Evolutionary conservation across 176 grass and related monocot genomes (phyloP), one percentile per base, ranked within the genome.

Genomic region (Carex littledalei): DNA sequence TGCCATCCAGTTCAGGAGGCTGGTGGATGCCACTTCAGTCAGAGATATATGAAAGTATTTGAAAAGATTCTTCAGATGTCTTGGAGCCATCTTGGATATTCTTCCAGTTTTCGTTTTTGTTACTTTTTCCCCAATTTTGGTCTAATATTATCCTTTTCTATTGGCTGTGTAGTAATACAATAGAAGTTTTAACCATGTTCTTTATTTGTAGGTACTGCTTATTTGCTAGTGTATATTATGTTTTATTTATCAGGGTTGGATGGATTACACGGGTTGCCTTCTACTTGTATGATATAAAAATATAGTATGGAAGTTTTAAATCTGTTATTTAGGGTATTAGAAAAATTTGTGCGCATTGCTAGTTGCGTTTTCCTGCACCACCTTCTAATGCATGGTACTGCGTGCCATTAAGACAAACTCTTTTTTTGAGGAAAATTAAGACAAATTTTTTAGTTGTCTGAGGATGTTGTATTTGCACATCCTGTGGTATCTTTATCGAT

Each of bases 1-100:
- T 22, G 95, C 91, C 13, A 66, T 45, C 2, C 79, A 86, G 53
- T 98, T 88, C 78, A 64, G 91, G 41, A 85, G 95, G 89, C 86
- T 87, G 0, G 87, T 97, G 56, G 85, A 87, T 64, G 32, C 49
- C n/a, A 10, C 16, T 43, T 43, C 66, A 14, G 12, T 26, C 9
- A 61, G 56, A 83, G 86, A 82, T 20, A 2, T 17, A 24, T 50
- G 69, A 39, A 87, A 71, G 37, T n/a, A 63, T 53, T 12, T 63
- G 71, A 8, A 55, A 88, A 29, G 43, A 43, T 49, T 76, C 24
- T 18, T 82, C 31, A 35, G 17, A 31, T 31, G 72, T 54, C 49
- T 8, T 77, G 47, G 73, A 31, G 21, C 16, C 35, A 72, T 45
- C 20, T 24, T 53, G 16, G 72, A 4, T 24, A 29, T 13, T 53